Percentiles rank a stretch among this genome's conserved stretches.
Conservation (phyloP, 768 basidiomycete species). For the Lentinus brumalis region DNA sequence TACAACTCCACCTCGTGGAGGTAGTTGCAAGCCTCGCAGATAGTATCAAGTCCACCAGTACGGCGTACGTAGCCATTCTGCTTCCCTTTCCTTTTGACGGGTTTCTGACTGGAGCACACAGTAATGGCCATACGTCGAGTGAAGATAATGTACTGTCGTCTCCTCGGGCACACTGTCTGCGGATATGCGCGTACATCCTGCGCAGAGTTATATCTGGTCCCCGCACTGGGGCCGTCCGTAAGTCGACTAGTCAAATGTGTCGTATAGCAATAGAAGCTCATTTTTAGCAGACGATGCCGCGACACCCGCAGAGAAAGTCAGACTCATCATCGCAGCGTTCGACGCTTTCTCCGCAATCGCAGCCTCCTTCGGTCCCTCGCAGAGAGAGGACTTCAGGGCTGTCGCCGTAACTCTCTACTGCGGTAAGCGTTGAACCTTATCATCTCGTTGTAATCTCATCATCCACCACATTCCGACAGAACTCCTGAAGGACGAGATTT, state of each 20-base stretch:
- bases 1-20: constrained; percentile 74
- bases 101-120: neutral
- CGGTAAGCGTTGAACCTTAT: constrained; percentile 45
- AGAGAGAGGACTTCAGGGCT: constrained; percentile 76
- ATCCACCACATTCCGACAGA: constrained; percentile 44
- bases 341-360: constrained; percentile 62
- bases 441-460: neutral
- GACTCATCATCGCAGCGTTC: constrained; percentile 66
- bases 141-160: constrained; percentile 18
- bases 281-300: constrained; percentile 46
- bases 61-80: neutral
- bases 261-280: neutral
- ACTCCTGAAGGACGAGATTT: constrained; percentile 82
- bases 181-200: constrained; percentile 81
- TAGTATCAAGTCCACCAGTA: constrained; percentile 14
- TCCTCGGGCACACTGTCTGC: constrained; percentile 60
- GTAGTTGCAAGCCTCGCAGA: constrained; percentile 46
- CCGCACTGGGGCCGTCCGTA: constrained; percentile 56
- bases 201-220: constrained; percentile 67
- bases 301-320: constrained; percentile 52
- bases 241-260: constrained; percentile 10
- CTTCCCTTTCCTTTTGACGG: neutral
- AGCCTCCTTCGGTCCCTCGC: constrained; percentile 51
- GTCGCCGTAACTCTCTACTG: constrained; percentile 80
- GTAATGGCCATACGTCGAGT: constrained; percentile 10